These are phyloP conservation scores for Daedalea quercina DNA, from an alignment of 768 basidiomycete species.

Conservation along the genomic window DNA sequence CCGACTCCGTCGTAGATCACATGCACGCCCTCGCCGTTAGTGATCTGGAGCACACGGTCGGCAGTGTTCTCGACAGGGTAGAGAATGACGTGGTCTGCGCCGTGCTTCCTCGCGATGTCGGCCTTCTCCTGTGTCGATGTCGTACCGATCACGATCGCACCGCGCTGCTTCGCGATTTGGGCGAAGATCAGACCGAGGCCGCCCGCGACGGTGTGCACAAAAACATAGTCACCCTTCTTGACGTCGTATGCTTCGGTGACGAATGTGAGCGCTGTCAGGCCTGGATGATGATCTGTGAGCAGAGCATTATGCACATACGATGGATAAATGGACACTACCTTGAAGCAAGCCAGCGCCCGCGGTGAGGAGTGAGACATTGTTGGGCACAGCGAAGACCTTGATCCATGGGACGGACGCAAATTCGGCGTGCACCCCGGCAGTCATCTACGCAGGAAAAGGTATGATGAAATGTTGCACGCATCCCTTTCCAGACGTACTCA, in stretches of 20 bases:
- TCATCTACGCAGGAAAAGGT: slow-evolving; percentile 1
- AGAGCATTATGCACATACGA: neutral
- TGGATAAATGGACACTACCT: slow-evolving; percentile 20
- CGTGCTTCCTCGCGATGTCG: slow-evolving; percentile 65
- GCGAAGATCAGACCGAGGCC: slow-evolving; percentile 70
- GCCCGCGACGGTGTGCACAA: slow-evolving; percentile 90
- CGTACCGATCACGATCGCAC: slow-evolving; percentile 90
- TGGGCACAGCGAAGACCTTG: slow-evolving; percentile 59
- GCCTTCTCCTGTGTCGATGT: slow-evolving; percentile 85
- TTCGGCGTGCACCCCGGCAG: slow-evolving; percentile 54
- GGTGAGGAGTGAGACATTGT: slow-evolving; percentile 44
- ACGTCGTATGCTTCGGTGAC: slow-evolving; percentile 83
- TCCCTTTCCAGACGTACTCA: slow-evolving; percentile 27
- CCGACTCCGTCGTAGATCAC: slow-evolving; percentile 96
- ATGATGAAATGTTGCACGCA: neutral
- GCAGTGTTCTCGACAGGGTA: slow-evolving; percentile 74
- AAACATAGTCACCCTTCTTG: slow-evolving; percentile 69
- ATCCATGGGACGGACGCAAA: slow-evolving; percentile 65
- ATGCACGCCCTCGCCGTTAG: slow-evolving; percentile 75
- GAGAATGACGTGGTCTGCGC: slow-evolving; percentile 83
- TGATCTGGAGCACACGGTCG: slow-evolving; percentile 64
- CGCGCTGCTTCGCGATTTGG: slow-evolving; percentile 64
- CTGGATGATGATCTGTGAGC: neutral
- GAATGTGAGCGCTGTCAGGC: slow-evolving; percentile 70
- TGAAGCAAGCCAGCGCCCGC: slow-evolving; percentile 70